These are phyloP conservation scores for Danielia reshetovae DNA, from an alignment of 805 yeast species.

Conservation along the genomic window DNA sequence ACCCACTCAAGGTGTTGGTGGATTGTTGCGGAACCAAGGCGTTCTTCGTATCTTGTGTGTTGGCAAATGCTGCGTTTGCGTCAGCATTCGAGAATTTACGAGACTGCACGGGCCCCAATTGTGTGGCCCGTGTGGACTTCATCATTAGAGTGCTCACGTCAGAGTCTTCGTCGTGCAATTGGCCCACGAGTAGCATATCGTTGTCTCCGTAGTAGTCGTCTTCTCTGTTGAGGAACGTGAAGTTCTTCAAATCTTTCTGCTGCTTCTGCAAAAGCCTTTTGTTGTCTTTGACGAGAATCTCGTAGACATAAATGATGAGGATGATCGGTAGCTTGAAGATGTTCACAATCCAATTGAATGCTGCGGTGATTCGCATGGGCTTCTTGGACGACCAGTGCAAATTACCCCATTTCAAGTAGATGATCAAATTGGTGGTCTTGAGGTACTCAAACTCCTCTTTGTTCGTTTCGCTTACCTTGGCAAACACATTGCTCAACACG, in stretches of 20 bases:
- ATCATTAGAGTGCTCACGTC: constrained; percentile 24
- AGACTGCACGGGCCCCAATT: constrained; percentile 5
- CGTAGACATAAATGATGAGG: constrained; percentile 31
- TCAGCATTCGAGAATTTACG: constrained; percentile 2
- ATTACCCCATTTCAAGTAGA: constrained; percentile 32
- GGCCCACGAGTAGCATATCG: constrained; percentile 23
- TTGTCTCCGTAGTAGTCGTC: constrained; percentile 28
- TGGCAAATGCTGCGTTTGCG: constrained; percentile 4
- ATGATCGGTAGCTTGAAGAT: constrained; percentile 36
- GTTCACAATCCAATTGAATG: constrained; percentile 18
- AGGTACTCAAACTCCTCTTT: constrained; percentile 40
- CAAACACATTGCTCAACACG: constrained; percentile 43
- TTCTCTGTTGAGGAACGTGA: constrained; percentile 33
- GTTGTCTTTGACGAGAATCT: constrained; percentile 21
- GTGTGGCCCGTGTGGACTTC: constrained; percentile 26
- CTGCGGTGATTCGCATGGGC: constrained; percentile 7
- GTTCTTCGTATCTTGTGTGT: neutral
- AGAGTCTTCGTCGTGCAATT: constrained; percentile 12
- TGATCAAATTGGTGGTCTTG: constrained; percentile 34
- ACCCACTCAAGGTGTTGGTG: constrained; percentile 30
- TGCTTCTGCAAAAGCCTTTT: constrained; percentile 15
- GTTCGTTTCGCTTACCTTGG: constrained; percentile 27
- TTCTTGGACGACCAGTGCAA: constrained; percentile 12
- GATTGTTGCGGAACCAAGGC: constrained; percentile 26
- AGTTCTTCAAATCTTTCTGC: constrained; percentile 24